Evolutionary conservation across 108 stramenopile species (phyloP).

Genomic region (Skeletonema grethae): DNA sequence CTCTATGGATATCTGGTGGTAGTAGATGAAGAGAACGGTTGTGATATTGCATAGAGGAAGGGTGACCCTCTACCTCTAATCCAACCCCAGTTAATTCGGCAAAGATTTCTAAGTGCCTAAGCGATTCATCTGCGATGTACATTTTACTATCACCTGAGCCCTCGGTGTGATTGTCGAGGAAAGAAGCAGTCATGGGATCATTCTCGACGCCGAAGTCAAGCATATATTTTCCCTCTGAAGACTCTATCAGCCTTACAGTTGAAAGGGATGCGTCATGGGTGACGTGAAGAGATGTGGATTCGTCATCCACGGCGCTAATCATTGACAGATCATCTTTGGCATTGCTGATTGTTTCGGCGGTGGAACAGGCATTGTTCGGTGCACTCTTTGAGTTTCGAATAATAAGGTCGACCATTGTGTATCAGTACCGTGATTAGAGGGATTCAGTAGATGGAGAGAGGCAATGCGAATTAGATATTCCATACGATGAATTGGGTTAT

Average conservation of each 20-base stretch:
- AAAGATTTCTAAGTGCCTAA: not conserved
- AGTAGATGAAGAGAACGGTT: conserved; percentile 3
- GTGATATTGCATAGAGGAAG: not conserved
- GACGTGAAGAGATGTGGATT: not conserved
- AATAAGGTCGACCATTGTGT: not conserved
- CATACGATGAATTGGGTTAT: too few species aligned
- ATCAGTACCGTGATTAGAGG: too few species aligned
- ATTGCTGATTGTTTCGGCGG: not conserved
- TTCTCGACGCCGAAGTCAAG: conserved; percentile 10
- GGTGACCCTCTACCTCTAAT: not conserved
- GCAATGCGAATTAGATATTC: too few species aligned
- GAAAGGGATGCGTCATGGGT: conserved; percentile 1
- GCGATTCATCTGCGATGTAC: not conserved
- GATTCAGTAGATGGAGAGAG: too few species aligned
- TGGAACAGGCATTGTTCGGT: not conserved
- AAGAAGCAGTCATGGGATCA: not conserved
- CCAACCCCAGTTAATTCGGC: conserved; percentile 2
- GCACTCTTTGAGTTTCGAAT: conserved; percentile 3
- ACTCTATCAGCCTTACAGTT: not conserved
- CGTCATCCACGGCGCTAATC: not conserved
- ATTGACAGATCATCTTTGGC: not conserved
- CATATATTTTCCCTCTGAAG: conserved; percentile 7
- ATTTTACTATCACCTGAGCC: not conserved
- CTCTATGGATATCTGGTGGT: not conserved
- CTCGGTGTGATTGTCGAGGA: not conserved